Evolutionary conservation across 108 stramenopile species (phyloP).

Genomic region (Nitzschia inconspicua): DNA sequence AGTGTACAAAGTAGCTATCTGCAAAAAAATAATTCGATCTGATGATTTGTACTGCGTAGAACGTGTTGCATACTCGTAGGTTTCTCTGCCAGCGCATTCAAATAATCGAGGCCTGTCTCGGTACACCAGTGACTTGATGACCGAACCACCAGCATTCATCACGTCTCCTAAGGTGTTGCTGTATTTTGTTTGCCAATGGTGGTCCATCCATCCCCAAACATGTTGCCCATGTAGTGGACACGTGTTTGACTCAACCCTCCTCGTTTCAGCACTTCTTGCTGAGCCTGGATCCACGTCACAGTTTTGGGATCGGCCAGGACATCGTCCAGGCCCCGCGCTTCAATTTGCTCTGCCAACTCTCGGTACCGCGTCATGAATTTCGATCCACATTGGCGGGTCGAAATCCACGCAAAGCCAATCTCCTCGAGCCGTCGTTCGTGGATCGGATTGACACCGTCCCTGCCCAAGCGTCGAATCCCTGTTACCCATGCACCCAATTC

Average conservation of each 20-base stretch:
- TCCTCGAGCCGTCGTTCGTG: conserved; percentile 49
- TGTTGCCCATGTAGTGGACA: conserved; percentile 56
- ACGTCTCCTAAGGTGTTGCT: no score
- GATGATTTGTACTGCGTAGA: no score
- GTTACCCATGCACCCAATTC: conserved; percentile 87
- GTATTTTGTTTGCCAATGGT: conserved; percentile 5
- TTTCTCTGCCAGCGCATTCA: no score
- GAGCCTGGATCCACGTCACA: conserved; percentile 50
- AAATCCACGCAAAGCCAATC: conserved; percentile 68
- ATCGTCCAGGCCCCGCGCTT: conserved; percentile 15
- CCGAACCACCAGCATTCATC: no score
- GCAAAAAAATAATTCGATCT: no score
- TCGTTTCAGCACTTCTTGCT: conserved; percentile 47
- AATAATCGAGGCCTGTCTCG: no score
- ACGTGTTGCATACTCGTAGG: no score
- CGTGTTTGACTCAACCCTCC: conserved; percentile 66
- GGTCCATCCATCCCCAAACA: conserved; percentile 35
- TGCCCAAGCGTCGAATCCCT: conserved; percentile 59
- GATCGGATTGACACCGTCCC: conserved; percentile 38
- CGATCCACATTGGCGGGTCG: conserved; percentile 68
- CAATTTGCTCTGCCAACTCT: conserved; percentile 27
- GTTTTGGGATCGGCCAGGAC: conserved; percentile 30
- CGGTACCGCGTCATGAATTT: conserved; percentile 73
- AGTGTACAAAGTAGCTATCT: no score
- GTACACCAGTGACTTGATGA: no score